Evolutionary conservation across 129 eudicot species (phyloP), one percentile per base, ranked within the genome.

Genomic region (Erigeron canadensis): DNA sequence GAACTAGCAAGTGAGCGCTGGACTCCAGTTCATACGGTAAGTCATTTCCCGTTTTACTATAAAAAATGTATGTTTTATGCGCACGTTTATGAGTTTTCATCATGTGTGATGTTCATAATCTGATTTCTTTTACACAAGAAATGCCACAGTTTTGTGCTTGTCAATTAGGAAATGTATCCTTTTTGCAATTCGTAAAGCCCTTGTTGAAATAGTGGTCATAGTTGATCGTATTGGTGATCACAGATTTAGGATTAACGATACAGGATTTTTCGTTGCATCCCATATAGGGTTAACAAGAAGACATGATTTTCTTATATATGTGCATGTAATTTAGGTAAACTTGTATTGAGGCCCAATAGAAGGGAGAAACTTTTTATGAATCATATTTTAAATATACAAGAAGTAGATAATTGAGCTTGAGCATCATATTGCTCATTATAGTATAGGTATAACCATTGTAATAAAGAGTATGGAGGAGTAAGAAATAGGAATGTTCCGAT

Each of bases 21-120:
- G 99, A 79, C 87, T n/a, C 99, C 99, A n/a, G 97, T 94, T 71
- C 99, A 94, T 81, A 94, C 99, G 86, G 99, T 94, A 90, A 50
- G 82, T 16, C 40, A 23, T 50, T 54, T 63, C 34, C 58, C 58
- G 40, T 43, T 54, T 59, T 15, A 50, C 8, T 55, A 15, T 74
- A 19, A 44, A 44, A 1, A 37, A 48, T 40, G 18, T 73, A 42
- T 43, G 4, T 42, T 64, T 42, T 63, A 22, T 39, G 37, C 43
- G 17, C 28, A 46, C 0, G 13, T 45, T 43, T 75, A 15, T 3
- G 19, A 38, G 50, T 39, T 57, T 50, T 63, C 53, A 5, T 74
- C 44, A 3, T 47, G 60, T 48, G 19, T 41, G 44, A 51, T 73
- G n/a, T 63, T 19, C 50, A 41, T 48, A 63, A 64, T 15, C 42